Evolutionary conservation across 2,329 filamentous ascomycete genomes (phyloP).

Genomic region (Diaporthe sp.): DNA sequence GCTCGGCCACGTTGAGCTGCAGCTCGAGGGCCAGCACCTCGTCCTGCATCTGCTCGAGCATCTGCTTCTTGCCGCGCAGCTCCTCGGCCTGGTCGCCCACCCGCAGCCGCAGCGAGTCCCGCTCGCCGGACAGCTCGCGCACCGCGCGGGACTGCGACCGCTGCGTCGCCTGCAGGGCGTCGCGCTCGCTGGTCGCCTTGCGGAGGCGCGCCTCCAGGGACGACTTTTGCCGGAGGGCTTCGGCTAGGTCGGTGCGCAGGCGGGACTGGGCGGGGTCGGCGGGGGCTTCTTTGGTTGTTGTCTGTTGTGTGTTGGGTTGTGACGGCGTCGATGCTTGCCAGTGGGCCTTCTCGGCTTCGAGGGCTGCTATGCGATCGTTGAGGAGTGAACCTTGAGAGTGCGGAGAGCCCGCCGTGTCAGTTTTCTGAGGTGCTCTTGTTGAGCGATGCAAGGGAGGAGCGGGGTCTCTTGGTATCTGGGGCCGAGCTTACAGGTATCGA

Average conservation of each 20-base stretch:
- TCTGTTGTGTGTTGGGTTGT: slow-evolving; percentile 35
- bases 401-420: slow-evolving; percentile 31
- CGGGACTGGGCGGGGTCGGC: slow-evolving; percentile 57
- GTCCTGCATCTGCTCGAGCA: slow-evolving; percentile 91
- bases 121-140: slow-evolving; percentile 72
- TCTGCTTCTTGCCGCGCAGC: slow-evolving; percentile 83
- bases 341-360: slow-evolving; percentile 69
- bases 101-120: slow-evolving; percentile 72
- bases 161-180: slow-evolving; percentile 71
- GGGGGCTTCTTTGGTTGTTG: slow-evolving; percentile 21
- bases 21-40: slow-evolving; percentile 91
- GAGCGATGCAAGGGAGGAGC: slow-evolving; percentile 31
- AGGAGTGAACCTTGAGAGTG: slow-evolving; percentile 70
- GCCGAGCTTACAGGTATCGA: slow-evolving; percentile 79
- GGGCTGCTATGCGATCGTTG: slow-evolving; percentile 74
- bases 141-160: slow-evolving; percentile 74
- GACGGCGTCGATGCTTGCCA: slow-evolving; percentile 26
- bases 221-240: slow-evolving; percentile 81
- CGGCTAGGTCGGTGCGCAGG: slow-evolving; percentile 78
- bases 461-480: slow-evolving; percentile 27
- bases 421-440: not conserved
- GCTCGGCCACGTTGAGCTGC: slow-evolving; percentile 88
- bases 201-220: slow-evolving; percentile 76
- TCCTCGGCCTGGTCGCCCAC: slow-evolving; percentile 89
- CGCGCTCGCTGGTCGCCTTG: slow-evolving; percentile 71